Percentiles rank a stretch among this genome's conserved stretches.
phyloP scores from a whole-genome alignment of 768 basidiomycete genomes.

The Obba rivulosa region DNA sequence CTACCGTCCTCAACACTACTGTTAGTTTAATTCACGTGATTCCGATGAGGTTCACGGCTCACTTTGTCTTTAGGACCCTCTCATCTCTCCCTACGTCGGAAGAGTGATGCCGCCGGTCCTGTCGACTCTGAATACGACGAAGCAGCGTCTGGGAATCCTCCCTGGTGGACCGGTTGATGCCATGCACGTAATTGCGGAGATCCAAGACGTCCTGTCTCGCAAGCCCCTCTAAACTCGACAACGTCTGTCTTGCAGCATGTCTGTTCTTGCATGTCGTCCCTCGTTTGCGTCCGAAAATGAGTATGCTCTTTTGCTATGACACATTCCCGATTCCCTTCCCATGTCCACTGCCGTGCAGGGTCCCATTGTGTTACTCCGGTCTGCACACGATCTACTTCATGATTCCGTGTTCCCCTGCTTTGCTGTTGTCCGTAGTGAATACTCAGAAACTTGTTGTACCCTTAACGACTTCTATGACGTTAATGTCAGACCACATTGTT shows the following conservation, averaged over 20 bases:
- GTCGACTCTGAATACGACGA: conserved; percentile 68
- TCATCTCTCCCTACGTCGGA: conserved; percentile 77
- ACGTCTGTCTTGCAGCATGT: conserved; percentile 2
- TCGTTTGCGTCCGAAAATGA: not conserved
- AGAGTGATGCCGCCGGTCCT: conserved; percentile 80
- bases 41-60: conserved; percentile 2
- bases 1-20: conserved; percentile 66
- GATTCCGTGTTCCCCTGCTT: no score
- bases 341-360: no score
- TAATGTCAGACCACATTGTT: no score
- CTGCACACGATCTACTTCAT: no score
- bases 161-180: conserved; percentile 69
- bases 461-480: no score
- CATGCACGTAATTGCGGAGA: conserved; percentile 64
- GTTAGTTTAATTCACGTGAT: no score
- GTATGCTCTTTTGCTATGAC: conserved; percentile 3
- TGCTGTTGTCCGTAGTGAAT: no score
- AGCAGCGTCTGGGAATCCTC: conserved; percentile 73
- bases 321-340: not conserved
- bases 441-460: no score
- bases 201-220: conserved; percentile 63
- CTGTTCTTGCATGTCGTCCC: conserved; percentile 3
- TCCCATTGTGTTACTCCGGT: no score
- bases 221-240: conserved; percentile 23
- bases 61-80: conserved; percentile 51